A percentile compares a stretch with the other conserved stretches of the same genome.
These are phyloP conservation scores for Clavaria fumosa DNA, from an alignment of 768 basidiomycete genomes.

Conservation along the genomic window DNA sequence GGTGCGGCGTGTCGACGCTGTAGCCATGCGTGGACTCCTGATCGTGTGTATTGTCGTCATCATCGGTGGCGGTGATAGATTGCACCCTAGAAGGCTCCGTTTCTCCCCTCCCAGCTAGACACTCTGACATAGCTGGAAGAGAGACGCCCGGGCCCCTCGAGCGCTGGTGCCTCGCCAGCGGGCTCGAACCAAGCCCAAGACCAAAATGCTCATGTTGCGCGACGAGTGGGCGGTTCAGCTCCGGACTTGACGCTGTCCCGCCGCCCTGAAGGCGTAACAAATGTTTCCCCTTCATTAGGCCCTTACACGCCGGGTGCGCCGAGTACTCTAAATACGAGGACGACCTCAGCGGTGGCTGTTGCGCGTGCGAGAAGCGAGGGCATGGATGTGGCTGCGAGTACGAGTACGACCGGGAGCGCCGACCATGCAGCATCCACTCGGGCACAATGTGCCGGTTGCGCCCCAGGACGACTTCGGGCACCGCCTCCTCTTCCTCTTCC, in stretches of 20 bases:
- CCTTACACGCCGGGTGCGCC: no score
- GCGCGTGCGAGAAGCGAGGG: no score
- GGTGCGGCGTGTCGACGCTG: no score
- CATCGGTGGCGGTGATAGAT: no score
- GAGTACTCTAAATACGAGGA: no score
- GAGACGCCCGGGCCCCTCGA: constrained; percentile 5
- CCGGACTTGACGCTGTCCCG: constrained; percentile 57
- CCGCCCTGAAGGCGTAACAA: constrained; percentile 26
- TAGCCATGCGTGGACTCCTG: no score
- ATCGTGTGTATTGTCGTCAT: no score
- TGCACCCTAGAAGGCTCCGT: no score
- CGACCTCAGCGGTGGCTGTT: no score
- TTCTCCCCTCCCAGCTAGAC: constrained; percentile 6
- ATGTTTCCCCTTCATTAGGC: constrained; percentile 15
- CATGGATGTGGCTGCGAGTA: constrained; percentile 32
- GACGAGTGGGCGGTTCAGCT: constrained; percentile 33
- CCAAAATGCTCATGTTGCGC: constrained; percentile 25
- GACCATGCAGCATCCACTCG: constrained; percentile 64
- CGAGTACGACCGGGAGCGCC: constrained; percentile 33
- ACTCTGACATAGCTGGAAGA: constrained; percentile 17
- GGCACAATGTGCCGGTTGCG: constrained; percentile 93
- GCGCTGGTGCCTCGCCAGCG: constrained; percentile 8
- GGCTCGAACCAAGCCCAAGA: constrained; percentile 26
- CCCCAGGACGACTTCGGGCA: constrained; percentile 89
- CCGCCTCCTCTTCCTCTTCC: constrained; percentile 58